phyloP scores from a whole-genome alignment of 2,329 filamentous ascomycete species.

The Beauveria scarabaeidicola region DNA sequence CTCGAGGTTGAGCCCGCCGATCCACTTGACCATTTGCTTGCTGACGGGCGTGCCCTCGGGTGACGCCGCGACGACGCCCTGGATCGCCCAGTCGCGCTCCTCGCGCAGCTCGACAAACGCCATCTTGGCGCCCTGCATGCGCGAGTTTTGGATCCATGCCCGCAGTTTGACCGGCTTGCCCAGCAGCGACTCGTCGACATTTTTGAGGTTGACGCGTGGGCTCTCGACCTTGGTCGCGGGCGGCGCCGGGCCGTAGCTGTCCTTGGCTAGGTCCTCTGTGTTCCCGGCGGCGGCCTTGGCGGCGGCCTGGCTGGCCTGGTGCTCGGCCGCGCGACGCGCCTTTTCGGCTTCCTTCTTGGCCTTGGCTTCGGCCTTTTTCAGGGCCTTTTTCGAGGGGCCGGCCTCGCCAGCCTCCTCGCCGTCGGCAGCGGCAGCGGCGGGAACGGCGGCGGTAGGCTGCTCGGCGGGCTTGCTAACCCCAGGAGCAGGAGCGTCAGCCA shows the following conservation, averaged over 20 bases:
- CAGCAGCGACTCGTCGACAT: constrained; percentile 55
- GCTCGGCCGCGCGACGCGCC: constrained; percentile 62
- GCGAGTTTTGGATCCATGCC: constrained; percentile 77
- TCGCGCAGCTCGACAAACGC: constrained; percentile 80
- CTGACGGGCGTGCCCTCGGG: constrained; percentile 57
- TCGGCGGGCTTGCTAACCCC: constrained; percentile 7
- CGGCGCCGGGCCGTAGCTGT: constrained; percentile 70
- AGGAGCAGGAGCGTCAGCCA: constrained; percentile 24
- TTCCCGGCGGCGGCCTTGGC: constrained; percentile 57
- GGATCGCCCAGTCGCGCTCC: constrained; percentile 66
- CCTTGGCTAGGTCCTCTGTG: constrained; percentile 59
- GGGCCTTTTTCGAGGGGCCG: constrained; percentile 63
- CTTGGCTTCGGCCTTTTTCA: constrained; percentile 79
- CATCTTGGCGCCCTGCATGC: constrained; percentile 85
- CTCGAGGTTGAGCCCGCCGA: constrained; percentile 64
- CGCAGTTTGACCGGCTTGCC: constrained; percentile 68
- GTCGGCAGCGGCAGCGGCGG: neutral
- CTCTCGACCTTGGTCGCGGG: constrained; percentile 47
- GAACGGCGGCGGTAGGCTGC: constrained; percentile 5
- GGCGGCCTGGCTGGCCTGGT: constrained; percentile 62
- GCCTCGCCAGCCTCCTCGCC: constrained; percentile 15
- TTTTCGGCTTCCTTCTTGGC: constrained; percentile 84
- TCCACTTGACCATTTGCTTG: constrained; percentile 93
- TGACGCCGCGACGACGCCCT: constrained; percentile 68
- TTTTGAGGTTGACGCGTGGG: constrained; percentile 50